phyloP scores from a whole-genome alignment of 106 monocot species.

The Triglochin maritima region DNA sequence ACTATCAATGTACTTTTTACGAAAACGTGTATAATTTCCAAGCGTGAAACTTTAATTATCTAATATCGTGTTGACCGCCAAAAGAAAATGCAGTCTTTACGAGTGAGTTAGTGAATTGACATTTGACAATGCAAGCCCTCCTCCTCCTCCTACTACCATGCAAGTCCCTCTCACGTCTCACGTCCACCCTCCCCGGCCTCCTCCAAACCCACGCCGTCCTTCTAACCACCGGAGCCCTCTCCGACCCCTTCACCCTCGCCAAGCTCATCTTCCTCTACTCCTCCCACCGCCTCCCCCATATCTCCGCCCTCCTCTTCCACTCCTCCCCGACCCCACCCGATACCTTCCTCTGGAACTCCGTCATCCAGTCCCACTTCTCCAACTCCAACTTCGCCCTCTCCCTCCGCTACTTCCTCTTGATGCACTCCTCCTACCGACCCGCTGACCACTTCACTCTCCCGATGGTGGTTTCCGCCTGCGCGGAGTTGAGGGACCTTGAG shows the following conservation, averaged over 20 bases:
- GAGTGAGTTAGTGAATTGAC: too few species aligned
- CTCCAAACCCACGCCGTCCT: constrained; percentile 39
- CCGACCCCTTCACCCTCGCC: constrained; percentile 48
- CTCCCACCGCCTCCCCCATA: constrained; percentile 21
- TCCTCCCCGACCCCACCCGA: constrained; percentile 18
- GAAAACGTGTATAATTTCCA: too few species aligned
- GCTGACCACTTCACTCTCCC: constrained; percentile 58
- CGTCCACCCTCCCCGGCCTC: constrained; percentile 15
- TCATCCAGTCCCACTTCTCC: constrained; percentile 55
- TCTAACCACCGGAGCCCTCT: constrained; percentile 48
- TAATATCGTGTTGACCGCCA: too few species aligned
- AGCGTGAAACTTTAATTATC: too few species aligned
- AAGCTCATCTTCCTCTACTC: constrained; percentile 80
- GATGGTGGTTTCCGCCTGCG: constrained; percentile 46
- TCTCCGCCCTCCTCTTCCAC: constrained; percentile 36
- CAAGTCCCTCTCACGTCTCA: too few species aligned
- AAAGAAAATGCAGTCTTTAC: too few species aligned
- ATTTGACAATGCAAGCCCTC: too few species aligned
- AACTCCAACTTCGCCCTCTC: constrained; percentile 19
- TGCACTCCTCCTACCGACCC: constrained; percentile 23
- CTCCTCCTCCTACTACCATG: too few species aligned
- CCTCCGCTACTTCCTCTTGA: constrained; percentile 27
- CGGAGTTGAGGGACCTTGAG: constrained; percentile 25
- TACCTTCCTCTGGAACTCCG: constrained; percentile 73
- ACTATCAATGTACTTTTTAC: too few species aligned